Conservation (phyloP, 331 rosid species). For the Saraca asoca region DNA sequence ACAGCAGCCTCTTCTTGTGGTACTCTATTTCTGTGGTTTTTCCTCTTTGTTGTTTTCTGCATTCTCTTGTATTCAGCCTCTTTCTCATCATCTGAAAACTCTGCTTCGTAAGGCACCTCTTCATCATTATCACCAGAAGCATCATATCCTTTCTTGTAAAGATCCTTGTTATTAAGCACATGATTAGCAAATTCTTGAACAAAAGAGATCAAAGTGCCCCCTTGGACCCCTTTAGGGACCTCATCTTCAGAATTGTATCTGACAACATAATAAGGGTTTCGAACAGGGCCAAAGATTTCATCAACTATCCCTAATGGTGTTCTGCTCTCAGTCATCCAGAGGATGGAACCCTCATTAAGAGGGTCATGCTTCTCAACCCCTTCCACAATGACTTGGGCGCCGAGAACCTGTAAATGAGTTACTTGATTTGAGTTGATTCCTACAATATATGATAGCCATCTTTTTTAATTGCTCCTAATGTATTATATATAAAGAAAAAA, state of each 20-base stretch:
- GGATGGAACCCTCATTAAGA: conserved; percentile 81
- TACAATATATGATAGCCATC: conserved; percentile 15
- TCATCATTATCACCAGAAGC: conserved; percentile 90
- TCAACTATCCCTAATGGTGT: conserved; percentile 80
- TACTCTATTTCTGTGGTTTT: conserved; percentile 47
- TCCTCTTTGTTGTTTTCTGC: conserved; percentile 50
- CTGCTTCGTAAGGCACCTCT: conserved; percentile 65
- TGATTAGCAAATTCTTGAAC: conserved; percentile 77
- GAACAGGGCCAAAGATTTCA: conserved; percentile 95
- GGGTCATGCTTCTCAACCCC: conserved; percentile 77
- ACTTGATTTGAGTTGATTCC: conserved; percentile 22
- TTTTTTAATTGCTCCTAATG: background rate
- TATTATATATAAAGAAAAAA: background rate
- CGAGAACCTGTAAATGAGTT: conserved; percentile 52
- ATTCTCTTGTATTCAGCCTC: conserved; percentile 75
- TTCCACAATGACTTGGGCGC: conserved; percentile 62
- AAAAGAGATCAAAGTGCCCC: conserved; percentile 63
- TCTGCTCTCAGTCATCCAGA: conserved; percentile 76
- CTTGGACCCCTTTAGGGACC: conserved; percentile 59
- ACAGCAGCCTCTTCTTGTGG: conserved; percentile 31
- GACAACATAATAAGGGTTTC: conserved; percentile 75
- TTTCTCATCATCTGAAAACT: conserved; percentile 95
- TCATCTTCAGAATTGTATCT: conserved; percentile 85
- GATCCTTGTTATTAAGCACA: conserved; percentile 70
- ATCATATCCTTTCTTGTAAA: conserved; percentile 88